Conservation (phyloP, 495 filamentous ascomycete genomes). For the Podospora anserina region DNA sequence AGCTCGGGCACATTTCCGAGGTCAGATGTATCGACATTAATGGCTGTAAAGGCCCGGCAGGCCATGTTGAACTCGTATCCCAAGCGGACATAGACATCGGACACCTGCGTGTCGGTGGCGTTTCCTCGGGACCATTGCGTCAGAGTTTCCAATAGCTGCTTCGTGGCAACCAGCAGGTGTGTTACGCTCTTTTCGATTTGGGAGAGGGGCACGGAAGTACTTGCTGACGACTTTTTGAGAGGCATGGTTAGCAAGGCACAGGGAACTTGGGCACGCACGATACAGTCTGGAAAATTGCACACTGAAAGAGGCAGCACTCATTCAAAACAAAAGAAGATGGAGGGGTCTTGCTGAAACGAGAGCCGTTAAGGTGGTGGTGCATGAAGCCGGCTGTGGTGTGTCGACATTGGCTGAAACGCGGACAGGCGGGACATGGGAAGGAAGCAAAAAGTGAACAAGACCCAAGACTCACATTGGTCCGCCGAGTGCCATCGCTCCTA, state of each 20-base stretch:
- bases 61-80: conserved; percentile 99
- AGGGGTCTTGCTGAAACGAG: not conserved
- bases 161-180: conserved; percentile 93
- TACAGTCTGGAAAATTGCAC: conserved; percentile 1
- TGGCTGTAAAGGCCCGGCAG: conserved; percentile 90
- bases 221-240: conserved; percentile 42
- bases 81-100: conserved; percentile 93
- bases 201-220: conserved; percentile 58
- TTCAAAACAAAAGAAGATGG: not conserved
- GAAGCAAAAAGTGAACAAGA: conserved; percentile 7
- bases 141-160: conserved; percentile 93
- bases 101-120: conserved; percentile 90
- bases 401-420: conserved; percentile 11
- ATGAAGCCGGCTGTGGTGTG: conserved; percentile 13
- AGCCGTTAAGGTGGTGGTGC: not conserved
- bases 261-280: not conserved
- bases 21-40: conserved; percentile 90
- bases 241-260: conserved; percentile 16
- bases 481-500: conserved; percentile 36
- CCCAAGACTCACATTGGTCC: conserved; percentile 49
- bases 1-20: conserved; percentile 93
- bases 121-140: conserved; percentile 93
- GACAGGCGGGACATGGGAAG: conserved; percentile 11
- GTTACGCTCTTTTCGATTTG: conserved; percentile 99
- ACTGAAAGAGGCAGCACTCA: conserved; percentile 2